These are phyloP conservation scores for Stephania cephalantha DNA, from an alignment of 164 flowering plant species.

Conservation along the genomic window DNA sequence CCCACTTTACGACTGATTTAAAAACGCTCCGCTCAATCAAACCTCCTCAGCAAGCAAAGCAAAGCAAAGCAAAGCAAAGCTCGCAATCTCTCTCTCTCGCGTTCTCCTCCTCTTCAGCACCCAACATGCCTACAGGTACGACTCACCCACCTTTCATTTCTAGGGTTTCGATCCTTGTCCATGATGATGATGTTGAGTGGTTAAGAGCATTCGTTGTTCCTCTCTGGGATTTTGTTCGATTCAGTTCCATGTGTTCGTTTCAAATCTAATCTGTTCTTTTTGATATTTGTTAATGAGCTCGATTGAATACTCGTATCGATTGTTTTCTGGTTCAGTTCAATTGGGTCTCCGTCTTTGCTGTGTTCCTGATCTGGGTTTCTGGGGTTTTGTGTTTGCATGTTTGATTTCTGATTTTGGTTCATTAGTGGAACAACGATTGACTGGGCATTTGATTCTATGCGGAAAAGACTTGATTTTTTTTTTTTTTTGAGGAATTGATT, in stretches of 20 bases:
- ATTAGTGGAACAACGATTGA: neutral
- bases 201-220: too few relatives aligned
- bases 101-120: neutral
- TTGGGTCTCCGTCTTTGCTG: neutral
- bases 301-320: neutral
- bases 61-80: neutral
- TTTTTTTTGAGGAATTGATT: too few relatives aligned
- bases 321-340: neutral
- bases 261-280: neutral
- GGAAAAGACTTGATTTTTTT: too few relatives aligned
- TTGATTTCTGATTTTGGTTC: neutral
- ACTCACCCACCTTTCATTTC: neutral
- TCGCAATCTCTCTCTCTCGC: neutral
- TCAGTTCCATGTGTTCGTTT: neutral
- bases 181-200: neutral
- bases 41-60: neutral
- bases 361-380: constrained; percentile 11
- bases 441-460: too few relatives aligned
- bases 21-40: neutral
- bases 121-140: constrained; percentile 30
- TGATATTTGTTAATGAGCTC: neutral
- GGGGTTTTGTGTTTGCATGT: constrained; percentile 1
- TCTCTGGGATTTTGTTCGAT: too few relatives aligned
- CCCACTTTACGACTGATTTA: too few relatives aligned
- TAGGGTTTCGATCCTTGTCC: neutral